These are phyloP conservation scores for Globisporangium megalacanthum DNA, from an alignment of 352 stramenopile species.

Conservation along the genomic window DNA sequence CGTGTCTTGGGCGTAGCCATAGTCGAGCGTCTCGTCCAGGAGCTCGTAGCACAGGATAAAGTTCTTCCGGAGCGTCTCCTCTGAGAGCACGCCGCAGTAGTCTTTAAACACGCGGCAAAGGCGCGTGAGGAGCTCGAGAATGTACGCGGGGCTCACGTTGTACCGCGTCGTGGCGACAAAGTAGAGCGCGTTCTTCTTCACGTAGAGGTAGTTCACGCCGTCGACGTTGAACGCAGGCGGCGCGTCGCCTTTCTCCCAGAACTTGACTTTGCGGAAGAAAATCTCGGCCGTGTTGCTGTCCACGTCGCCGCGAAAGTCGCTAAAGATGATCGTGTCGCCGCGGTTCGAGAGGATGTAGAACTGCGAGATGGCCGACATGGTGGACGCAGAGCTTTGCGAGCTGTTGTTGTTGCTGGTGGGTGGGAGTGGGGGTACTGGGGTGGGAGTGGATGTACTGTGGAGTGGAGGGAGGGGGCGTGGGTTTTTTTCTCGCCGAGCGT, in stretches of 20 bases:
- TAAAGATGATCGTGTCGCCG: conserved; percentile 98
- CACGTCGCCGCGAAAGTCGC: conserved; percentile 92
- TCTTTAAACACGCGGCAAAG: conserved; percentile 98
- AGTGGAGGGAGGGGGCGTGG: too few species aligned
- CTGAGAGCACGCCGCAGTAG: conserved; percentile 98
- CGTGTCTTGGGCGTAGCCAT: conserved; percentile 97
- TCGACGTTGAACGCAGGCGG: conserved; percentile 97
- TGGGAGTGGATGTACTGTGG: too few species aligned
- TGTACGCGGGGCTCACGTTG: conserved; percentile 95
- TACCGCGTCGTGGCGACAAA: conserved; percentile 96
- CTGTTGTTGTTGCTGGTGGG: too few species aligned
- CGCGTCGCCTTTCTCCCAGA: conserved; percentile 96
- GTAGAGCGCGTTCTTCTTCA: conserved; percentile 98
- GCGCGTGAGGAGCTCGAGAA: conserved; percentile 94
- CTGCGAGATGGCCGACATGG: conserved; percentile 89
- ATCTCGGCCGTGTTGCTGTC: conserved; percentile 89
- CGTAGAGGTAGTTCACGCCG: conserved; percentile 97
- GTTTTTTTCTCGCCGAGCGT: too few species aligned
- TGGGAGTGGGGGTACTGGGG: background rate
- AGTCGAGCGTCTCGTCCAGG: conserved; percentile 99
- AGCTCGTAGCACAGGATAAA: conserved; percentile 99
- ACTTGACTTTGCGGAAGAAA: conserved; percentile 99
- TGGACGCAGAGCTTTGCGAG: background rate
- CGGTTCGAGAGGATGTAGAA: conserved; percentile 99
- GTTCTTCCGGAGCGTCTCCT: conserved; percentile 99